Conservation (phyloP, 306 rosid species). For the Quercus aquifolioides region DNA sequence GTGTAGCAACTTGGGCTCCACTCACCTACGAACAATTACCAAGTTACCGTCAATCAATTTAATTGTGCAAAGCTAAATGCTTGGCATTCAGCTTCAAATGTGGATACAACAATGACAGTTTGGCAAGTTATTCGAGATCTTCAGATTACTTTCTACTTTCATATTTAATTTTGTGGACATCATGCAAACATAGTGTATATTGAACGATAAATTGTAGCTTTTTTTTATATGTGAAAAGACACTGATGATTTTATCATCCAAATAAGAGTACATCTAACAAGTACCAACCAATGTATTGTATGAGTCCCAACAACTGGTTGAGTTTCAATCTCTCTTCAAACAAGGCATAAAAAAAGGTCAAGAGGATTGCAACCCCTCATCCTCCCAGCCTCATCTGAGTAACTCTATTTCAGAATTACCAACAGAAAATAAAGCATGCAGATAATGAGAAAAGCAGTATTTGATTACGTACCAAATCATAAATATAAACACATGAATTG, state of each 20-base stretch:
- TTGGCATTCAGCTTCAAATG: not conserved
- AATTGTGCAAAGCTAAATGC: not conserved
- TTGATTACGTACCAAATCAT: constrained; percentile 70
- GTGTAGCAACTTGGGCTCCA: constrained; percentile 80
- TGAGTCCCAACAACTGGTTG: not conserved
- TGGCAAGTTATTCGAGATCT: not conserved
- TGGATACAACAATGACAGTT: not conserved
- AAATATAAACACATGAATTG: constrained; percentile 63
- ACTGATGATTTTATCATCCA: not conserved
- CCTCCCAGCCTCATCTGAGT: not conserved
- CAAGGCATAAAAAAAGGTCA: not conserved
- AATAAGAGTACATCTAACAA: not conserved
- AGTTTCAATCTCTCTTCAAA: no score
- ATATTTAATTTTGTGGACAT: not conserved
- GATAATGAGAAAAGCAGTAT: not conserved
- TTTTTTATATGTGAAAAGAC: not conserved
- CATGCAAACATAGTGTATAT: not conserved
- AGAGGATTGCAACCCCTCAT: not conserved
- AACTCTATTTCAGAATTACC: not conserved
- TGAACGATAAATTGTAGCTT: not conserved
- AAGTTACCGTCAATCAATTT: not conserved
- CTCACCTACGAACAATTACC: constrained; percentile 47
- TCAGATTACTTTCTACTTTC: not conserved
- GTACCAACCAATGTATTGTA: not conserved
- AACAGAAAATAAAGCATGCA: not conserved